Conservation (phyloP, 2,329 filamentous ascomycete genomes). For the Paecilomyces fulvus region DNA sequence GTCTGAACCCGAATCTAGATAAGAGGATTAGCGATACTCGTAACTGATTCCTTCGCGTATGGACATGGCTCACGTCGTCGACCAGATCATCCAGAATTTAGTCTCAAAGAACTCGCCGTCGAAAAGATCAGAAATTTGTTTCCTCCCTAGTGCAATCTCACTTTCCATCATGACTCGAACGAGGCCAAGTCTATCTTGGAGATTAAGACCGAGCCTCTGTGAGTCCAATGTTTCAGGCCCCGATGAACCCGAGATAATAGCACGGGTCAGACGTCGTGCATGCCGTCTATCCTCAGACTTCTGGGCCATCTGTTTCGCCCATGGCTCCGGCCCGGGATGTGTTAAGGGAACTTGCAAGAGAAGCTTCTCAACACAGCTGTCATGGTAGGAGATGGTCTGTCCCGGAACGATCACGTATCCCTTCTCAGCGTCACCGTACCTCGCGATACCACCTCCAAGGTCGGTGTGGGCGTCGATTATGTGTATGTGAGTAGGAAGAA, state of each 20-base stretch:
- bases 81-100: slow-evolving; percentile 16
- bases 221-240: slow-evolving; percentile 5
- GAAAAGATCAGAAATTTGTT: slow-evolving; percentile 21
- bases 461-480: slow-evolving; percentile 23
- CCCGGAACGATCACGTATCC: slow-evolving; percentile 28
- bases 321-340: neutral
- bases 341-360: slow-evolving; percentile 20
- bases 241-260: neutral
- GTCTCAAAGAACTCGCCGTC: slow-evolving; percentile 12
- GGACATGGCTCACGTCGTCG: slow-evolving; percentile 10
- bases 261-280: neutral
- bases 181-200: slow-evolving; percentile 12
- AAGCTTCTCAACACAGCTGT: slow-evolving; percentile 25
- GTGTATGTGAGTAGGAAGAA: slow-evolving; percentile 25
- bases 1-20: slow-evolving; percentile 12
- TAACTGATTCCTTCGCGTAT: neutral
- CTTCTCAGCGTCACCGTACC: slow-evolving; percentile 17
- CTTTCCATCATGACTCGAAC: slow-evolving; percentile 11
- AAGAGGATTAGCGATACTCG: neutral
- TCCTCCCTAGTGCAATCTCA: slow-evolving; percentile 16
- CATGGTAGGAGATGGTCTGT: slow-evolving; percentile 26
- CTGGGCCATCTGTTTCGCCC: neutral
- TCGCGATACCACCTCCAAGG: slow-evolving; percentile 25
- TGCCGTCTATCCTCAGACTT: neutral
- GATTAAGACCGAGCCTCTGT: slow-evolving; percentile 5